These are phyloP conservation scores for Dictyostelium purpureum DNA, from an alignment of 78 protist species.

Conservation along the genomic window DNA sequence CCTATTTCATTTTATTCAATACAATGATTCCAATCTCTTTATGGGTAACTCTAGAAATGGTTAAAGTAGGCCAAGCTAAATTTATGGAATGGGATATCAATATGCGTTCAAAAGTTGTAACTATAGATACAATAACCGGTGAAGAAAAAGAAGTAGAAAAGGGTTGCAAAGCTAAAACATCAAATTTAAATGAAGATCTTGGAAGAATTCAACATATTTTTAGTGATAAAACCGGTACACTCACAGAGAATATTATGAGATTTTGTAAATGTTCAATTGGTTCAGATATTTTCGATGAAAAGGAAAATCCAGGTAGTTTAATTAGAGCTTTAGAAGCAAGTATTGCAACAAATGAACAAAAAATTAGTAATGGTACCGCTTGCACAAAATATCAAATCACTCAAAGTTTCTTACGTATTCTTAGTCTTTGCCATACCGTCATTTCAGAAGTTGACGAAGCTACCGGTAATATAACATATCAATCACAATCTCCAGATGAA, in stretches of 20 bases:
- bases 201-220: conserved; percentile 82
- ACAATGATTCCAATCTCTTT: conserved; percentile 83
- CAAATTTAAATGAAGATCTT: conserved; percentile 84
- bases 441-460: conserved; percentile 62
- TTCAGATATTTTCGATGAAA: conserved; percentile 44
- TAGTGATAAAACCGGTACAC: conserved; percentile 89
- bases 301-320: conserved; percentile 26
- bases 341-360: neutral
- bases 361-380: neutral
- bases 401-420: conserved; percentile 54
- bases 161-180: conserved; percentile 73
- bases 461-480: conserved; percentile 71
- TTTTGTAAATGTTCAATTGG: conserved; percentile 81
- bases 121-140: neutral
- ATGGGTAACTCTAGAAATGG: conserved; percentile 85
- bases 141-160: conserved; percentile 9
- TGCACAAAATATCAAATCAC: neutral
- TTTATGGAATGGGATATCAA: conserved; percentile 84
- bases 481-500: conserved; percentile 92
- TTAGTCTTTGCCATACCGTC: conserved; percentile 74
- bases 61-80: conserved; percentile 75
- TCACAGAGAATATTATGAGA: conserved; percentile 84
- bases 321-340: conserved; percentile 1
- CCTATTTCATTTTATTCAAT: conserved; percentile 80
- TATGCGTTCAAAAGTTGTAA: conserved; percentile 24